Percentiles rank a stretch among this genome's conserved stretches.
These are phyloP conservation scores for Phytophthora litchii DNA, from an alignment of 352 stramenopile species.

Conservation along the genomic window DNA sequence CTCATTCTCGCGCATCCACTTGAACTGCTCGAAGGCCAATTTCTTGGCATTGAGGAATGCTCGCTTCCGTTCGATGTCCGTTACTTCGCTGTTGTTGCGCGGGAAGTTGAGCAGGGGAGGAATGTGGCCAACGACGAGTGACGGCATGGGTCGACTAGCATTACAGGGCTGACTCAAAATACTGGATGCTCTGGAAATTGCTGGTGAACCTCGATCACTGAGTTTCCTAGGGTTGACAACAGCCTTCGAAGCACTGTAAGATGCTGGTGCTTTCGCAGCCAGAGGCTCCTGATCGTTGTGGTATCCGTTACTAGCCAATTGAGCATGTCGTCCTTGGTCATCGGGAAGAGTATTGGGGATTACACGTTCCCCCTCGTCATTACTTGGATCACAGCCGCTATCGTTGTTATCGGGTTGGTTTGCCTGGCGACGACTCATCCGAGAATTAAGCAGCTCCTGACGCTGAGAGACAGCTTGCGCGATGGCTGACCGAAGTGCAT, in stretches of 20 bases:
- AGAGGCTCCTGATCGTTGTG: not conserved
- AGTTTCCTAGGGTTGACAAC: not conserved
- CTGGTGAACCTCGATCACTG: not conserved
- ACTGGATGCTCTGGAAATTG: not conserved
- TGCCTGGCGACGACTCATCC: not conserved
- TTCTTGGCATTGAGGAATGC: constrained; percentile 20
- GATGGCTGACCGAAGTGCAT: constrained; percentile 25
- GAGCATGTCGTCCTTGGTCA: not conserved
- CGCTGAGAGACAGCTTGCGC: constrained; percentile 33
- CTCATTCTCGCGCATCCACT: constrained; percentile 18
- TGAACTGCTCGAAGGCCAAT: constrained; percentile 26
- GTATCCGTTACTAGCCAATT: not conserved
- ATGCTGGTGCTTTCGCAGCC: not conserved
- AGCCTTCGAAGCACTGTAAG: not conserved
- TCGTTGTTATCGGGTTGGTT: not conserved
- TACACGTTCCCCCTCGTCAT: not conserved
- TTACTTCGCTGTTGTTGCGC: not conserved
- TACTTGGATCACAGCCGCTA: not conserved
- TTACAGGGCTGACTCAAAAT: not conserved
- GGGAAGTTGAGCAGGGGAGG: constrained; percentile 7
- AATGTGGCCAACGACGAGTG: constrained; percentile 2
- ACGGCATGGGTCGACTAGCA: not conserved
- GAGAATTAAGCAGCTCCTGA: constrained; percentile 21
- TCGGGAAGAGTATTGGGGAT: too few species aligned
- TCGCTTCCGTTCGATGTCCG: constrained; percentile 19